These are phyloP conservation scores for Lipomyces oligophaga DNA, from an alignment of 805 yeast genomes.

Conservation along the genomic window DNA sequence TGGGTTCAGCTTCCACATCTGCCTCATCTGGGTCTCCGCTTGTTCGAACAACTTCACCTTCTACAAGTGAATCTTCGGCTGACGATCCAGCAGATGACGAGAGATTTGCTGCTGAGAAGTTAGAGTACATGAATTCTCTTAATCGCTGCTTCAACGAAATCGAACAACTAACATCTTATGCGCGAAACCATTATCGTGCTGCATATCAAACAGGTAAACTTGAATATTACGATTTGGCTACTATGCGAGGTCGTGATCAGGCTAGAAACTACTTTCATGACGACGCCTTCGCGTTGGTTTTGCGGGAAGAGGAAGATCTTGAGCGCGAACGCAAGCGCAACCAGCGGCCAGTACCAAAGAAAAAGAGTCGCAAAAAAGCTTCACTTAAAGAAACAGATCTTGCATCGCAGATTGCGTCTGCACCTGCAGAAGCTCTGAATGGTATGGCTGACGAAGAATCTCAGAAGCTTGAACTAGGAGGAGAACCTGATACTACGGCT, in stretches of 20 bases:
- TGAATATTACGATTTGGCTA: slow-evolving; percentile 5
- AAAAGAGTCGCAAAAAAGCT: slow-evolving; percentile 7
- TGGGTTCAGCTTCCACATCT: background rate
- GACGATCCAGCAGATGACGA: slow-evolving; percentile 6
- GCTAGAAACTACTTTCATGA: slow-evolving; percentile 20
- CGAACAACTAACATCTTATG: slow-evolving; percentile 9
- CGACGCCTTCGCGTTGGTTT: slow-evolving; percentile 25
- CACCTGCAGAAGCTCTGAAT: background rate
- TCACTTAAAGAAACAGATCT: background rate
- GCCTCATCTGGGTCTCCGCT: background rate
- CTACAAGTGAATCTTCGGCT: slow-evolving; percentile 2
- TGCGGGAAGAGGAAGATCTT: slow-evolving; percentile 20
- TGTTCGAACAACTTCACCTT: no score
- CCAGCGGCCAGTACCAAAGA: slow-evolving; percentile 18
- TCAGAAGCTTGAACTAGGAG: no score
- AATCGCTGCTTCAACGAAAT: slow-evolving; percentile 8
- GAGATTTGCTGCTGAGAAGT: slow-evolving; percentile 11
- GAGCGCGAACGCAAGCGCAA: slow-evolving; percentile 23
- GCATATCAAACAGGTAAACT: slow-evolving; percentile 9
- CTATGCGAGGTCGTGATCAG: slow-evolving; percentile 22
- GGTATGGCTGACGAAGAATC: no score
- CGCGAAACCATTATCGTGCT: slow-evolving; percentile 10
- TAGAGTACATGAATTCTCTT: slow-evolving; percentile 5
- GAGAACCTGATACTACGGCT: no score
- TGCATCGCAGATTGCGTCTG: background rate